Base-by-base conservation (phyloP, 2,329 filamentous ascomycete species). In the Xylariaceae sp. region DNA sequence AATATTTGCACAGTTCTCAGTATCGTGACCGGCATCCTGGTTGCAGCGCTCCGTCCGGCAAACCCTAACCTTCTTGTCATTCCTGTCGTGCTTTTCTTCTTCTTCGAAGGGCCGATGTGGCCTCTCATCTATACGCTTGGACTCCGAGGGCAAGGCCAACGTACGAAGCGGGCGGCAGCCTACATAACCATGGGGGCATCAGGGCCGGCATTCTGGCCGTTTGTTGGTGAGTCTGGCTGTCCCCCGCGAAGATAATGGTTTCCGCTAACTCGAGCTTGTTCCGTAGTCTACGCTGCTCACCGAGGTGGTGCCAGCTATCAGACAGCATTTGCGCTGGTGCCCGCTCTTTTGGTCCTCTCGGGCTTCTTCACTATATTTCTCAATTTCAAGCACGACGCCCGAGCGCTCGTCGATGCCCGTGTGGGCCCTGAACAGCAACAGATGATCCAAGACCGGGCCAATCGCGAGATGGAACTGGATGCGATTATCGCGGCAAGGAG, bases 21-120 rank as follows among this genome's bases (percentile, higher is more conserved):
- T 47, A 68, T 84, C 31, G 65, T 86, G 50, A 70, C 69, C 36
- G 64, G 69, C 2, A 55, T 75, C 6, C 52, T 76, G 4, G 63
- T 69, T 3, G 68, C 73, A 21, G 61, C 70, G 2, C 46, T 78
- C 8, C 60, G 58, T 3, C 65, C 65, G 3, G 38, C 48, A 2
- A 64, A 74, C 40, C 63, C 71, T 0, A 70, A 77, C 46, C 48
- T 73, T 1, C 58, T 79, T 16, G 63, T 68, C 16, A 68, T 77
- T n/a, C 81, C 86, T 48, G 65, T 85, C 2, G 69, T 81, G 27
- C 52, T 89, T 18, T 83, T 85, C 47, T 81, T 87, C 49, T 87
- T 94, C 61, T 87, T 85, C 54, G 86, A 90, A 59, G 85, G 82
- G 0, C 86, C 88, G 36, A 77, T 87, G 51, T 94, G 86, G 70